phyloP scores from a whole-genome alignment of 2,329 filamentous ascomycete species.

The Simplicillium sp. region DNA sequence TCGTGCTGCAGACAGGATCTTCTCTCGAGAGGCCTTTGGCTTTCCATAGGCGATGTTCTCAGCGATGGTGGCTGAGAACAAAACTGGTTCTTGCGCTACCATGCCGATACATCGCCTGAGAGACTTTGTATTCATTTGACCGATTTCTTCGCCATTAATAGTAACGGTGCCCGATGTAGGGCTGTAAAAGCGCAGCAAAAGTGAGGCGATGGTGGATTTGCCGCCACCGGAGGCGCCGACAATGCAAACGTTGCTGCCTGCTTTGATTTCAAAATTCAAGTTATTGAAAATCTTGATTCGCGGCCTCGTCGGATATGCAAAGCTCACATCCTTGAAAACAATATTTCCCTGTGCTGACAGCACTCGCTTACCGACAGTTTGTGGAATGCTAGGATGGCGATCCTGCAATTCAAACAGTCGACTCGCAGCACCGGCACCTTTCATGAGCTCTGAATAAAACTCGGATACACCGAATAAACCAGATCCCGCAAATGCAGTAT shows the following conservation, averaged over 20 bases:
- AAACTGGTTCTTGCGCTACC: conserved; percentile 89
- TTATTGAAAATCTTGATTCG: conserved; percentile 87
- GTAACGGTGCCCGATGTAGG: conserved; percentile 68
- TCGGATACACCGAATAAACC: conserved; percentile 89
- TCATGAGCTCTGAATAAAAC: conserved; percentile 98
- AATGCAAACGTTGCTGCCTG: conserved; percentile 90
- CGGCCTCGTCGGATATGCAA: conserved; percentile 63
- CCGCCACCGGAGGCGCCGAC: conserved; percentile 94
- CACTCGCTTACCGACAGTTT: conserved; percentile 72
- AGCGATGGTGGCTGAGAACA: conserved; percentile 77
- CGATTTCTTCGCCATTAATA: conserved; percentile 78
- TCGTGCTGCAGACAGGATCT: conserved; percentile 78
- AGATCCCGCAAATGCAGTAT: conserved; percentile 75
- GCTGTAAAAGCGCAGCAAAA: conserved; percentile 85
- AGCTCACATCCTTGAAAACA: conserved; percentile 74
- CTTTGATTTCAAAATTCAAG: conserved; percentile 81
- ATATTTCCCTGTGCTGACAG: conserved; percentile 80
- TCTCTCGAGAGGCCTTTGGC: conserved; percentile 64
- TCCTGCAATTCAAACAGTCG: conserved; percentile 94
- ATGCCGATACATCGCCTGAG: conserved; percentile 86
- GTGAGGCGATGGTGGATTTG: conserved; percentile 90
- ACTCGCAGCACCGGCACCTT: conserved; percentile 89
- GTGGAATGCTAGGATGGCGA: conserved; percentile 71
- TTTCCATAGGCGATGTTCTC: conserved; percentile 90
- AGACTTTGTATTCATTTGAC: conserved; percentile 85